phyloP scores from a whole-genome alignment of 345 rosid species.

The Pugionium cornutum region DNA sequence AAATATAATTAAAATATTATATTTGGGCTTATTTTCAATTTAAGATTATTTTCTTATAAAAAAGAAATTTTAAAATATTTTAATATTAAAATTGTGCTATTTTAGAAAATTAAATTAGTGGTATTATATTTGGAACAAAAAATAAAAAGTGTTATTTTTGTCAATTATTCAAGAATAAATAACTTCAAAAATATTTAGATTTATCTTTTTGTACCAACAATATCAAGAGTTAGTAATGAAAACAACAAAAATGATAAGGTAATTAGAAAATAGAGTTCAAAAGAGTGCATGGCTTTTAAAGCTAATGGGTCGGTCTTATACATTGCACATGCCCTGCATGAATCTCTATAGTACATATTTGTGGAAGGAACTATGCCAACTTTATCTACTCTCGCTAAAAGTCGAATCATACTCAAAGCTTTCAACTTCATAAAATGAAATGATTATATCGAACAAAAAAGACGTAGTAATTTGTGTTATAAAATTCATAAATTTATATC shows the following conservation, averaged over 20 bases:
- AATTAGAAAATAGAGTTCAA: not conserved
- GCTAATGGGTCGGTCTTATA: slow-evolving; percentile 17
- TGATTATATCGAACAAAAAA: too few species aligned
- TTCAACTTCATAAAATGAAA: not conserved
- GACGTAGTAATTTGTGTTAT: too few species aligned
- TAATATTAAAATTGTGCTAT: not conserved
- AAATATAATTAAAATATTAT: too few species aligned
- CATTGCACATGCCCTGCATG: slow-evolving; percentile 17
- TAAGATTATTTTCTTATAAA: too few species aligned
- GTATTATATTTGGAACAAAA: too few species aligned
- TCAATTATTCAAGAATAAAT: not conserved
- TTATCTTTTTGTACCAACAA: not conserved
- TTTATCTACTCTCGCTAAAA: not conserved
- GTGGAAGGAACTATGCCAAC: slow-evolving; percentile 20
- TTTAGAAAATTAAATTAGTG: too few species aligned
- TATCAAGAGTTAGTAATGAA: not conserved
- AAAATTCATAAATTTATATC: too few species aligned
- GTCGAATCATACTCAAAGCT: not conserved
- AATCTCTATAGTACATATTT: not conserved
- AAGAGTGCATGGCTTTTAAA: slow-evolving; percentile 4
- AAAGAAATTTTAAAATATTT: too few species aligned
- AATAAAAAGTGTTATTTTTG: too few species aligned
- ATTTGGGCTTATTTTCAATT: too few species aligned
- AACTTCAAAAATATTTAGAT: not conserved
- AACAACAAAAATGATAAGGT: slow-evolving; percentile 4